Conservation (phyloP, 768 basidiomycete species). For the Rhodotorula paludigena region DNA sequence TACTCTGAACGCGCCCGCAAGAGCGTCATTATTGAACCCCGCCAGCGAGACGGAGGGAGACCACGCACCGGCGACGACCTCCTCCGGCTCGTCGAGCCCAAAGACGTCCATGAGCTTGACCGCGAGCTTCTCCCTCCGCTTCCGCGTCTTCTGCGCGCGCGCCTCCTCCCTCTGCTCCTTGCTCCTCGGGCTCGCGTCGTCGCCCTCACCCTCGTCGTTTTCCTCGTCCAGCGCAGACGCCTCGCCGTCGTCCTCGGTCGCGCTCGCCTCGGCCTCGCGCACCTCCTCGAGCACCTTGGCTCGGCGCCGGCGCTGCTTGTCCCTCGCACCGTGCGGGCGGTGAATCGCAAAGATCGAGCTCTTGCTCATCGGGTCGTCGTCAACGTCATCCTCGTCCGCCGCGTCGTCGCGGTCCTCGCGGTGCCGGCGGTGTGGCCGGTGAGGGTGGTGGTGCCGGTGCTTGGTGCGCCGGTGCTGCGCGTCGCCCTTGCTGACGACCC, state of each 20-base stretch:
- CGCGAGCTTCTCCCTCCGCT: slow-evolving; percentile 56
- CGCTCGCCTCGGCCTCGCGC: background rate
- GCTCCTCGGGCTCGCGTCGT: background rate
- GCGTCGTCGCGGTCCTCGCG: background rate
- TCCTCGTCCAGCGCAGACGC: background rate
- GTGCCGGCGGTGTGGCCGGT: background rate
- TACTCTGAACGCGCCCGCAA: slow-evolving; percentile 7
- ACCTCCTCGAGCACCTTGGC: background rate
- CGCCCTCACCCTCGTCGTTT: background rate
- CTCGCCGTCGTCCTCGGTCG: background rate
- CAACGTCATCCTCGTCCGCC: background rate
- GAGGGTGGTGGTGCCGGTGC: background rate
- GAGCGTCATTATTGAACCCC: background rate
- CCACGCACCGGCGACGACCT: slow-evolving; percentile 69
- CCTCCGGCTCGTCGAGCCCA: slow-evolving; percentile 69
- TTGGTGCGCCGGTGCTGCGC: background rate
- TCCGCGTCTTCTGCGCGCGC: slow-evolving; percentile 1
- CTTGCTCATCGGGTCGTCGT: slow-evolving; percentile 14
- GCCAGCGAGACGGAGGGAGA: background rate
- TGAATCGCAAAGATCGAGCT: slow-evolving; percentile 31
- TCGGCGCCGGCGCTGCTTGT: background rate
- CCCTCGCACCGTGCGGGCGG: slow-evolving; percentile 27
- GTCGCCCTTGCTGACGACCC: background rate
- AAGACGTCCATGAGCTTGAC: slow-evolving; percentile 87
- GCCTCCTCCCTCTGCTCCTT: no score